Percentiles rank a stretch among this genome's conserved stretches.
Conservation (phyloP, 192 early-diverging fungal species). For the Glomus cerebriforme region DNA sequence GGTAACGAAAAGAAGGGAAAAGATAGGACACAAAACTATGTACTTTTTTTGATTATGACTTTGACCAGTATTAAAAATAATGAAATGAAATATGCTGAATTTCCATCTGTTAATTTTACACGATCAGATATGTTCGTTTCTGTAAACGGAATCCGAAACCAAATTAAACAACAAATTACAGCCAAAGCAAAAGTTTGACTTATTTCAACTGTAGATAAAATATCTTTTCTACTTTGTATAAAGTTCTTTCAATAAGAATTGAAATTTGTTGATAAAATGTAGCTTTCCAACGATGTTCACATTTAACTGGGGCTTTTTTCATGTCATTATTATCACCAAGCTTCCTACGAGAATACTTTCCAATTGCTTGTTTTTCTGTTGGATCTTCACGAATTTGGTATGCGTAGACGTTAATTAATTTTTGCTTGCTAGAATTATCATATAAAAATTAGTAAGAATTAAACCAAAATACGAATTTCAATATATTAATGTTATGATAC, state of each 20-base stretch:
- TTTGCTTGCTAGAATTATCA: neutral
- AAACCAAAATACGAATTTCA: neutral
- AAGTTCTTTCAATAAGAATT: constrained; percentile 21
- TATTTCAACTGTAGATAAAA: constrained; percentile 3
- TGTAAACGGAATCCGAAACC: constrained; percentile 1
- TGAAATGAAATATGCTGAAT: no score
- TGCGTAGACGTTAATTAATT: neutral
- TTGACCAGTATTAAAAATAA: no score
- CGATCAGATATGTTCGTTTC: neutral
- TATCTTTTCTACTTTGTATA: constrained; percentile 5
- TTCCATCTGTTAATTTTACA: no score
- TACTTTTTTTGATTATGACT: no score
- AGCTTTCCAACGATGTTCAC: constrained; percentile 8
- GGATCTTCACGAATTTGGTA: neutral
- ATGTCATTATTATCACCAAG: neutral
- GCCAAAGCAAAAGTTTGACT: neutral
- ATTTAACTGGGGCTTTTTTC: neutral
- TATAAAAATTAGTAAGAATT: neutral
- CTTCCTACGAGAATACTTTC: neutral
- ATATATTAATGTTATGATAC: neutral
- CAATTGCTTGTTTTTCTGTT: neutral
- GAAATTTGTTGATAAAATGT: constrained; percentile 7
- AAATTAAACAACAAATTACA: neutral
- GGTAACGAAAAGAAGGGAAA: no score
- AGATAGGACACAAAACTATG: no score